Conservation (phyloP, 768 basidiomycete genomes). For the Boletus pseudopeckii region DNA sequence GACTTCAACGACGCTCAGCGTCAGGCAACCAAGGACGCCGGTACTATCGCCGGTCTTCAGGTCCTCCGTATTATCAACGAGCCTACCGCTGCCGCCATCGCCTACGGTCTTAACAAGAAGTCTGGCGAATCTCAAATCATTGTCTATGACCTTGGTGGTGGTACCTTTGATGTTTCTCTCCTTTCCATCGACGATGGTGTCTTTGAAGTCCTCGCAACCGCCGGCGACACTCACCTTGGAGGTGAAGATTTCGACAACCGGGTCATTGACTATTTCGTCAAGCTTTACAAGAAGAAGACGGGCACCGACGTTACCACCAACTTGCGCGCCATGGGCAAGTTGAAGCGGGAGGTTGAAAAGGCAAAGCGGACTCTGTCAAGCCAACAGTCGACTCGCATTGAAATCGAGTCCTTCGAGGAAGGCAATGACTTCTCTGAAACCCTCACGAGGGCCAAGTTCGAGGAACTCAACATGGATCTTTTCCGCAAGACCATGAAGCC, state of each 20-base stretch:
- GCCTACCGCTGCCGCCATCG: slow-evolving; percentile 95
- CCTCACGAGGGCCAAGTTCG: slow-evolving; percentile 96
- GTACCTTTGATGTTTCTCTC: slow-evolving; percentile 98
- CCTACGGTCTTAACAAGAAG: slow-evolving; percentile 97
- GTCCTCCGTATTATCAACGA: slow-evolving; percentile 98
- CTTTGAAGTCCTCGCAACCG: slow-evolving; percentile 86
- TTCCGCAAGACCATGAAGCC: slow-evolving; percentile 99
- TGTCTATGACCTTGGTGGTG: slow-evolving; percentile 97
- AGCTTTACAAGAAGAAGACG: slow-evolving; percentile 89
- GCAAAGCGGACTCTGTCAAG: slow-evolving; percentile 90
- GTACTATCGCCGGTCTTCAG: slow-evolving; percentile 89
- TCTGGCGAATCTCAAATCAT: slow-evolving; percentile 92
- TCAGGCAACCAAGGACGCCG: slow-evolving; percentile 98
- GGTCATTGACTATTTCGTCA: slow-evolving; percentile 85
- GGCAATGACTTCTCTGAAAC: slow-evolving; percentile 98
- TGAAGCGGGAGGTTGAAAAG: slow-evolving; percentile 92
- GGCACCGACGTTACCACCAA: slow-evolving; percentile 79
- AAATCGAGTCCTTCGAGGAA: slow-evolving; percentile 94
- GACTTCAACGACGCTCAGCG: slow-evolving; percentile 99
- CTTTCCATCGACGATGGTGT: slow-evolving; percentile 93
- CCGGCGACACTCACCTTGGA: slow-evolving; percentile 92
- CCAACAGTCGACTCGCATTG: slow-evolving; percentile 87
- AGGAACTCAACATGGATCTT: slow-evolving; percentile 97
- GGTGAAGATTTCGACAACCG: slow-evolving; percentile 97
- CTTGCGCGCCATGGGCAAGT: slow-evolving; percentile 82